Base-by-base conservation (phyloP, 495 filamentous ascomycete genomes). In the Collariella sp. region DNA sequence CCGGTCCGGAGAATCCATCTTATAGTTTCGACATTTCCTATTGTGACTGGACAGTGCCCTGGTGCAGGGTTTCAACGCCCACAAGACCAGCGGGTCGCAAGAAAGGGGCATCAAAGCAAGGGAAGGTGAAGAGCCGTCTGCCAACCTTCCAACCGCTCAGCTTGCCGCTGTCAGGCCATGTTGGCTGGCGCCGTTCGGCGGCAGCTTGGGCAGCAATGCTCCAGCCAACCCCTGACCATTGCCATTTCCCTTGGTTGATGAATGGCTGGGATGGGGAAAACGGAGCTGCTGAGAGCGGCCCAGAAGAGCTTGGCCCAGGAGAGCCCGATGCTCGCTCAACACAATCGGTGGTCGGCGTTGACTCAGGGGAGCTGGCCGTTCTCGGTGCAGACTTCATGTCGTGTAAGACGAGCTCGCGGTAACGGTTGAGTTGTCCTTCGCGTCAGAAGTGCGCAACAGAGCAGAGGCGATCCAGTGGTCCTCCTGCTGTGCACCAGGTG, bases 131-230 rank as follows among this genome's bases (percentile, higher is more conserved):
- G 26, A 31, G 26, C 26, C 26, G 5, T 5, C 26, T 31, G 18
- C 26, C 29, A 52, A n/a, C n/a, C n/a, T n/a, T n/a, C n/a, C n/a
- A n/a, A n/a, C n/a, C n/a, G n/a, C n/a, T n/a, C 36, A 34, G 18
- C 24, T 6, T 16, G 23, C 43, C 40, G 52, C 20, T 11, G 44
- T 19, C 50, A 46, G 18, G 5, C 15, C 23, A 29, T 41, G 44
- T 29, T 48, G 52, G 44, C 44, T 43, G 52, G 51, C 29, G 52
- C 34, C 19, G 47, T 41, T 41, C 20, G 52, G 45, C 52, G 56
- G 61, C 59, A 57, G 38, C 56, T 76, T 76, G 73, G 73, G 73
- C 73, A 76, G 72, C 73, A 74, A 76, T 74, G 70, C 71, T 71
- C 67, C 65, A 58, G 55, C 55, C 50, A 59, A 61, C 62, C 65